Evolutionary conservation across 2,329 filamentous ascomycete genomes (phyloP), one percentile per base, ranked within the genome.

Genomic region (Emericellopsis cladophorae): DNA sequence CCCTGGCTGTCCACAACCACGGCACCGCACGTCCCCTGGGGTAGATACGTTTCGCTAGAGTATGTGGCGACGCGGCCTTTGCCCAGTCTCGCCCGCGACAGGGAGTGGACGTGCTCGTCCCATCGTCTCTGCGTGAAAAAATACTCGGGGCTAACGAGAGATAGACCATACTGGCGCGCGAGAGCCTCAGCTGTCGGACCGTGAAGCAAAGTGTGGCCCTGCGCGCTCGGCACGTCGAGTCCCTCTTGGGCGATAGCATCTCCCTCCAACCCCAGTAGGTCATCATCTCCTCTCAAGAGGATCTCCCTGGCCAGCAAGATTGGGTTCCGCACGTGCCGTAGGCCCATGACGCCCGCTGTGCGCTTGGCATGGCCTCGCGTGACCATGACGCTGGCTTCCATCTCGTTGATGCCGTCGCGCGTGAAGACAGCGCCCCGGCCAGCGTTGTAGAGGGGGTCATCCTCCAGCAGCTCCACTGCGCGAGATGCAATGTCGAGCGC

Each of bases 361-460:
- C 85, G 75, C 66, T 94, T 95, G 33, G 76, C 72, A 42, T 68
- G 67, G 0, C 81, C 82, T 23, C 70, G 70, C 2, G 81, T 84
- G 0, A 93, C 83, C 87, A 94, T 94, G 40, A 94, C 75, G 8
- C 79, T 84, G 2, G 85, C 84, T 61, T 95, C 88, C 45, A 94
- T 78, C 63, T 95, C 84, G 56, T 89, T 88, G 46, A 79, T 73
- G 15, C 88, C 89, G 48, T 82, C 79, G 39, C 80, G 76, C 1
- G 86, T 94, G 59, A 93, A 95, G 16, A 94, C 87, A 39, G 87
- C 84, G 40, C 89, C 89, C 51, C 79, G 80, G 7, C 79, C 87
- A 43, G 79, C 79, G 63, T 95, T 95, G 71, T 92, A 94, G 5
- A 93, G 73, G 2, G 81, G 72, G 53, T 88, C 76, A 53, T 93